phyloP scores from a whole-genome alignment of 331 rosid species.

The Spiraea crenata region DNA sequence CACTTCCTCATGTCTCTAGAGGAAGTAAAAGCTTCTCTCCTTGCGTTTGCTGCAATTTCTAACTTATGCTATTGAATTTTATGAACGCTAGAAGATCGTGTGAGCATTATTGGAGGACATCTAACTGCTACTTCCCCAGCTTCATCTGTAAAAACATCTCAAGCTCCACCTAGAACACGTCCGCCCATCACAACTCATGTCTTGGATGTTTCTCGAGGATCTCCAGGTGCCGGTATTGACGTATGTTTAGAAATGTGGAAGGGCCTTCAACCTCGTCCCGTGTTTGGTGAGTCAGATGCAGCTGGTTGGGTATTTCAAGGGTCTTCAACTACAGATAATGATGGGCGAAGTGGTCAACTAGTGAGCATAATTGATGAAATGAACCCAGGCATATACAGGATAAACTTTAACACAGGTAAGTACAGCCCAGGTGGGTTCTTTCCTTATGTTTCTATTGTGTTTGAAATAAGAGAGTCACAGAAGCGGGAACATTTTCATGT shows the following conservation, averaged over 20 bases:
- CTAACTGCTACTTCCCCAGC: constrained; percentile 43
- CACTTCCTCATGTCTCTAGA: neutral
- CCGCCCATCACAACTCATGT: constrained; percentile 96
- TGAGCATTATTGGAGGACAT: constrained; percentile 68
- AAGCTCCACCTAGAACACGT: constrained; percentile 53
- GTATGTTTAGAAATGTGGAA: constrained; percentile 72
- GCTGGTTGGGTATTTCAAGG: constrained; percentile 65
- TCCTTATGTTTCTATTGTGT: constrained; percentile 76
- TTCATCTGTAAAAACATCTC: constrained; percentile 37
- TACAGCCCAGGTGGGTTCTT: constrained; percentile 77
- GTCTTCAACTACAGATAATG: constrained; percentile 62
- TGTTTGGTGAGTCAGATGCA: constrained; percentile 39
- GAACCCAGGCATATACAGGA: constrained; percentile 77
- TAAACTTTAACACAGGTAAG: constrained; percentile 82
- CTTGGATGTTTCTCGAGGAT: constrained; percentile 76
- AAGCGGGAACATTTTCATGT: constrained; percentile 82
- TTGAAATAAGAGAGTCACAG: constrained; percentile 81
- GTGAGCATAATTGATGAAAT: constrained; percentile 59
- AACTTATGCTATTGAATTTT: neutral
- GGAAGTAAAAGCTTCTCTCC: neutral
- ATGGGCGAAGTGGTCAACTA: constrained; percentile 83
- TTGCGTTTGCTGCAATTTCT: neutral
- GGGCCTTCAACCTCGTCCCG: constrained; percentile 46
- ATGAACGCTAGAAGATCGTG: constrained; percentile 69
- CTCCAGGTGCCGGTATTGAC: constrained; percentile 72